phyloP scores from a whole-genome alignment of 2,329 filamentous ascomycete species.

The Hysterium pulicare region DNA sequence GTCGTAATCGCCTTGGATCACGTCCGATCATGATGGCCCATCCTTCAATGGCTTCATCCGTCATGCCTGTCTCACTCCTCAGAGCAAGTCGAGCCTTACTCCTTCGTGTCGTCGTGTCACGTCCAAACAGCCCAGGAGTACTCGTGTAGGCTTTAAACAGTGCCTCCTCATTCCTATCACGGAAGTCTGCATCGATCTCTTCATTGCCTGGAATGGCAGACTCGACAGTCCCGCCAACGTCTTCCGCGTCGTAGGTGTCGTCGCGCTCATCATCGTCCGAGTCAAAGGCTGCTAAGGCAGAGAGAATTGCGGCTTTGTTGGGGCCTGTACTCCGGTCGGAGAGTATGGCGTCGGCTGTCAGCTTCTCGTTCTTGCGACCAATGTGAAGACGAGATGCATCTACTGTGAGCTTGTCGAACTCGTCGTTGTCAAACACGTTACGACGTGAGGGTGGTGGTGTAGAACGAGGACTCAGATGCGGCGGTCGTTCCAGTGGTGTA shows the following conservation, averaged over 20 bases:
- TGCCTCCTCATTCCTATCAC: slow-evolving; percentile 61
- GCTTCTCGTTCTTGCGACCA: slow-evolving; percentile 64
- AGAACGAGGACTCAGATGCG: slow-evolving; percentile 54
- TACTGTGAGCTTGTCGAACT: slow-evolving; percentile 68
- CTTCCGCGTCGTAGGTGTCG: slow-evolving; percentile 90
- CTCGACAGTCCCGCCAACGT: slow-evolving; percentile 87
- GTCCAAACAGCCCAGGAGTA: slow-evolving; percentile 63
- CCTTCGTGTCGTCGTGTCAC: slow-evolving; percentile 68
- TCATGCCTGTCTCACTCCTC: slow-evolving; percentile 77
- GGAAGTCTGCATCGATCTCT: slow-evolving; percentile 55
- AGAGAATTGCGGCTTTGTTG: slow-evolving; percentile 81
- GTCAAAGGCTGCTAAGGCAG: slow-evolving; percentile 85
- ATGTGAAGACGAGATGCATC: slow-evolving; percentile 70
- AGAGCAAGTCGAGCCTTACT: slow-evolving; percentile 61
- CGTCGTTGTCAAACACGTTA: slow-evolving; percentile 75
- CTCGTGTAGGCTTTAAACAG: slow-evolving; percentile 71
- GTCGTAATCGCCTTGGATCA: slow-evolving; percentile 64
- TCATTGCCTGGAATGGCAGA: slow-evolving; percentile 48
- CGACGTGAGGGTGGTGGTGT: slow-evolving; percentile 57
- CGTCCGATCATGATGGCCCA: slow-evolving; percentile 85
- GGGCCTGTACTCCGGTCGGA: slow-evolving; percentile 62
- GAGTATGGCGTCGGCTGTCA: slow-evolving; percentile 70
- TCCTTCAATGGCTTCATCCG: slow-evolving; percentile 89
- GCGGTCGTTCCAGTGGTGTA: too few relatives aligned
- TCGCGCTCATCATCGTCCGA: slow-evolving; percentile 94